Evolutionary conservation across 2,329 filamentous ascomycete species (phyloP), one percentile per base, ranked within the genome.

Genomic region (Parastagonospora nodorum): DNA sequence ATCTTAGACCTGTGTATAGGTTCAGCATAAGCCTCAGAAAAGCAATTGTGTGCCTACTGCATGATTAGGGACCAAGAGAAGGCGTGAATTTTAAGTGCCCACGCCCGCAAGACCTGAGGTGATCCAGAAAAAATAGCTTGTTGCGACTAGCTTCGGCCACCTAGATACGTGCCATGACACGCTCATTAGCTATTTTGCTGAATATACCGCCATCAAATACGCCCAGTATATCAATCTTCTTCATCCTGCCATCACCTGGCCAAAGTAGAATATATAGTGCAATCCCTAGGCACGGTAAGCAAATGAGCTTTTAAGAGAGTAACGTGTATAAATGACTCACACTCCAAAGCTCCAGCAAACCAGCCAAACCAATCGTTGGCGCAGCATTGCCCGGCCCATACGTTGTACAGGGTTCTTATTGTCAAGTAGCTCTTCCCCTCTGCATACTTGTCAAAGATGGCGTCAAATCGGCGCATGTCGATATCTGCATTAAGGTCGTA

Each of bases 191-290:
- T 33, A 60, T 56, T 5, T 30, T 51, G 28, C 45, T 50, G 24
- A 78, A 79, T 48, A 60, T 54, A 2, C 50, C 42, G 3, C 59
- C 57, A 30, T 60, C 55, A 14, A 53, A 60, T 0, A 62, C 51
- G n/a, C 55, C 45, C 15, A 48, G 44, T 9, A 60, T 45, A n/a
- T 62, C 55, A 8, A 41, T 38, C 33, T 55, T 62, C 9, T 42
- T 31, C 50, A 60, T 53, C 28, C 41, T 45, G 2, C 55, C 59
- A 24, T 58, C 59, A 19, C 46, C 39, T 9, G 59, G 59, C 57
- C 59, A 62, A 4, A 62, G 51, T 19, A 60, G 30, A n/a, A 57
- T 59, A 32, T 59, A 62, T 45, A 54, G 50, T 1, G 59, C 57
- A 12, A 60, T 49, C 59, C 59, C 59, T 62, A 11, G 10, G 4